Conservation (phyloP, 2,329 filamentous ascomycete species). For the Diplocarpon rosae region DNA sequence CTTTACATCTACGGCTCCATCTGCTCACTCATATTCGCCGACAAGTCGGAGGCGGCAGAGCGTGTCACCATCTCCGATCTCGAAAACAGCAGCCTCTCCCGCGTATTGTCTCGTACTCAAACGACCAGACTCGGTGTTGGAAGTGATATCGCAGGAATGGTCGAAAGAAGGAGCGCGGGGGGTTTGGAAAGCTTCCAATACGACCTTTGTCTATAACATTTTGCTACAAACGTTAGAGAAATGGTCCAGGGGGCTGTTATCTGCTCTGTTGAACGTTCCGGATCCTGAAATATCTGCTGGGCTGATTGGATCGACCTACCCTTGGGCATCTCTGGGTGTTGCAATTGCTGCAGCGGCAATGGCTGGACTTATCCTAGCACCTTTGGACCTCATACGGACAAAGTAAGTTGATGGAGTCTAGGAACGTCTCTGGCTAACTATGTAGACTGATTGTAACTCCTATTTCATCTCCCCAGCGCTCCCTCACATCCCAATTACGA, state of each 20-base stretch:
- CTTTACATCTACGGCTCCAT: slow-evolving; percentile 55
- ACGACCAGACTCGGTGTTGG: slow-evolving; percentile 69
- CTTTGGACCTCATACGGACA: slow-evolving; percentile 83
- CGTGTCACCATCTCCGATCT: slow-evolving; percentile 23
- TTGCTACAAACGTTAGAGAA: slow-evolving; percentile 80
- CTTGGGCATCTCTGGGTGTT: slow-evolving; percentile 69
- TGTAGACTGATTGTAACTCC: slow-evolving; percentile 71
- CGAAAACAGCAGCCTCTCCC: slow-evolving; percentile 27
- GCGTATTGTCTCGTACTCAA: slow-evolving; percentile 59
- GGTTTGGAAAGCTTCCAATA: slow-evolving; percentile 89
- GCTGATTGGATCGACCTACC: slow-evolving; percentile 72
- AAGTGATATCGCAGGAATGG: slow-evolving; percentile 82
- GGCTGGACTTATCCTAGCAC: slow-evolving; percentile 72
- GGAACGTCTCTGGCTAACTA: slow-evolving; percentile 23
- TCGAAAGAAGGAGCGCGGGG: slow-evolving; percentile 81
- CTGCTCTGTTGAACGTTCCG: slow-evolving; percentile 80
- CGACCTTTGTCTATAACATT: slow-evolving; percentile 83
- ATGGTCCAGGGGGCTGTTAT: slow-evolving; percentile 84
- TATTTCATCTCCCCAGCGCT: slow-evolving; percentile 63
- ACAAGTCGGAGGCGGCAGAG: slow-evolving; percentile 28
- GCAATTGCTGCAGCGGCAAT: slow-evolving; percentile 52
- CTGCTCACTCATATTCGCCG: slow-evolving; percentile 31
- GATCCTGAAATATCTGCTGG: slow-evolving; percentile 49
- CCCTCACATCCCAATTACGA: slow-evolving; percentile 60
- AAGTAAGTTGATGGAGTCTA: slow-evolving; percentile 28